Base-by-base conservation (phyloP, 1,139 yeast genomes). In the Yueomyces sp. region DNA sequence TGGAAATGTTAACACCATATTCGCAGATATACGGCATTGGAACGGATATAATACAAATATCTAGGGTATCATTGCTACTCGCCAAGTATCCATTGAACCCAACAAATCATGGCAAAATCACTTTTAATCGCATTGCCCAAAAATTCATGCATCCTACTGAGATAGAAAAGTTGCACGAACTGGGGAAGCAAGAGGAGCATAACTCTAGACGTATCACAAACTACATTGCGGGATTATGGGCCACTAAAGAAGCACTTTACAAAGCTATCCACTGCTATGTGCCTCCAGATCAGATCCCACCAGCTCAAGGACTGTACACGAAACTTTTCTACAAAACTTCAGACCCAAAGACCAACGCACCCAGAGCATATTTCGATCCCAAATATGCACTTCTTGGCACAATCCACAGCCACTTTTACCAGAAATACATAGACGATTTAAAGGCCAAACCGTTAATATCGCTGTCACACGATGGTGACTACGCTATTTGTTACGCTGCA, bases 181-280 rank as follows among this genome's bases (percentile, higher is more conserved):
- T 25, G 6, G 26, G 7, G 35, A 4, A 4, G 11, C 5, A 9
- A 6, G 34, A 29, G 19, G 8, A 26, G 11, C 1, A 4, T 19
- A 37, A 37, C 19, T 28, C 28, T 8, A 27, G 31, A 27, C 36
- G 29, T 36, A 36, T 26, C 33, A 41, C 9, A 1, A 42, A 41
- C 4, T 59, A 54, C 44, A 41, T 56, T 1, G 58, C 59, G 9
- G 62, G 64, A 3, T 42, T 59, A 11, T 60, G 64, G 64, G 60
- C 62, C 4, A 41, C 55, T 4, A 60, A 60, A 43, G 63, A 59
- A 44, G 48, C 60, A 3, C 19, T 50, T 3, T 49, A 46, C 30
- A 59, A 60, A 43, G 50, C 60, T 1, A 37, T 59, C 29, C 39
- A 46, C 7, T 39, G 44, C 11, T 51, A 38, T 28, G 47, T 48